A percentile compares a stretch with the other conserved stretches of the same genome.
Conservation (phyloP, 1,284 basidiomycete genomes). For the Macrocystidia cucumis region DNA sequence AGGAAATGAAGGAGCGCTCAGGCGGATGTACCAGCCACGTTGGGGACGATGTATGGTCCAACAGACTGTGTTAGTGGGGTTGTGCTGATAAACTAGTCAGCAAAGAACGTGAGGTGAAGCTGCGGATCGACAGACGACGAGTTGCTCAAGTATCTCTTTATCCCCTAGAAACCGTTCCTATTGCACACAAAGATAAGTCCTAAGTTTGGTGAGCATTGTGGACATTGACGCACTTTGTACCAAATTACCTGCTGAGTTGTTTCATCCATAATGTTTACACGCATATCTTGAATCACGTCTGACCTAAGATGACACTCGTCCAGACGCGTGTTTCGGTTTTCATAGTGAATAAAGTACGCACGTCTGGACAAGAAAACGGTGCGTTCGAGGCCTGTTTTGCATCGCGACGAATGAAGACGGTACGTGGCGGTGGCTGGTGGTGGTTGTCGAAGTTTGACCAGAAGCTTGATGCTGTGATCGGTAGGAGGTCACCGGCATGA, state of each 20-base stretch:
- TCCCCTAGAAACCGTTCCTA: conserved; percentile 70
- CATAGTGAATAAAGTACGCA: conserved; percentile 9
- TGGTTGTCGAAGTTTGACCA: no score
- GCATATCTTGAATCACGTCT: conserved; percentile 67
- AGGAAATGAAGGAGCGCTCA: conserved; percentile 59
- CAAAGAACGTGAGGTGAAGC: not conserved
- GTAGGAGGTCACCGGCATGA: no score
- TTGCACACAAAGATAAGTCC: conserved; percentile 5
- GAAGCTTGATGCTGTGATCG: no score
- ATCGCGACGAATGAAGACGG: no score
- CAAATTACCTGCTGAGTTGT: conserved; percentile 52
- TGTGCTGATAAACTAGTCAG: conserved; percentile 39
- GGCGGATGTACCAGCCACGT: conserved; percentile 74
- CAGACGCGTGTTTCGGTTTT: not conserved
- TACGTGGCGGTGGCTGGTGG: no score
- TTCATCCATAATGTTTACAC: conserved; percentile 57
- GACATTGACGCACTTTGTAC: conserved; percentile 52
- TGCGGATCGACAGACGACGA: conserved; percentile 44
- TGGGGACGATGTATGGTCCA: conserved; percentile 73
- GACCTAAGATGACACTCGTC: conserved; percentile 37
- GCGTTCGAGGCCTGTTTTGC: no score
- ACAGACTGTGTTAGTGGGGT: conserved; percentile 49
- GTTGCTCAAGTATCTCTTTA: conserved; percentile 64
- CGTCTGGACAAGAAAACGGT: conserved; percentile 25
- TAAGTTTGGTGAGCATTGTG: conserved; percentile 1